Evolutionary conservation across 331 rosid species (phyloP).

Genomic region (Telfairia occidentalis): DNA sequence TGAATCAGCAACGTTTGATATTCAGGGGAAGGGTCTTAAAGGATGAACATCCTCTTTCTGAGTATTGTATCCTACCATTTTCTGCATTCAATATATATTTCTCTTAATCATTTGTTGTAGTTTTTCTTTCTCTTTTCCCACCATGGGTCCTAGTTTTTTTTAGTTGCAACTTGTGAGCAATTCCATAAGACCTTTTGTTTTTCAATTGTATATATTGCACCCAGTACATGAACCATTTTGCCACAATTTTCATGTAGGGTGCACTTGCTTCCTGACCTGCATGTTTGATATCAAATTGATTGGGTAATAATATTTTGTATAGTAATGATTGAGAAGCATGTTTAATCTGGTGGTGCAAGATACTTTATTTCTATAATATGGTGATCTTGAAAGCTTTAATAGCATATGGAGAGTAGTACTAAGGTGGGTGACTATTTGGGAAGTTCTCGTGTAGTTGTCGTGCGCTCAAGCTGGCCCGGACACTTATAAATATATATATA

Average conservation of each 20-base stretch:
- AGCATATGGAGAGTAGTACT: too few relatives aligned
- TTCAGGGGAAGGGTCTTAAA: constrained; percentile 94
- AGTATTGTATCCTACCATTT: constrained; percentile 71
- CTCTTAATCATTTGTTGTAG: background rate
- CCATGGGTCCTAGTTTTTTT: background rate
- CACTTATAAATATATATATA: too few relatives aligned
- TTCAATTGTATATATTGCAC: background rate
- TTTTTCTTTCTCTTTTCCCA: background rate
- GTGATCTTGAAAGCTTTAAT: background rate
- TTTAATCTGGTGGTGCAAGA: background rate
- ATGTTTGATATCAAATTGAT: background rate
- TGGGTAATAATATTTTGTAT: background rate
- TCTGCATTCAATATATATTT: background rate
- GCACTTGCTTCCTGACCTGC: background rate
- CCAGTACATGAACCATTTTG: background rate
- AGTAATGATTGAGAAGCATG: background rate
- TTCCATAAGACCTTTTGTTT: background rate
- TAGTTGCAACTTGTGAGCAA: background rate
- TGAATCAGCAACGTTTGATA: constrained; percentile 74
- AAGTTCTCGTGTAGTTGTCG: too few relatives aligned
- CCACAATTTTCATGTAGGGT: background rate
- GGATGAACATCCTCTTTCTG: constrained; percentile 72
- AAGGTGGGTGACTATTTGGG: too few relatives aligned
- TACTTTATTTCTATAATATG: background rate
- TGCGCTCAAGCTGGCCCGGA: too few relatives aligned